These are phyloP conservation scores for Murraya paniculata DNA, from an alignment of 345 rosid species.

Conservation along the genomic window DNA sequence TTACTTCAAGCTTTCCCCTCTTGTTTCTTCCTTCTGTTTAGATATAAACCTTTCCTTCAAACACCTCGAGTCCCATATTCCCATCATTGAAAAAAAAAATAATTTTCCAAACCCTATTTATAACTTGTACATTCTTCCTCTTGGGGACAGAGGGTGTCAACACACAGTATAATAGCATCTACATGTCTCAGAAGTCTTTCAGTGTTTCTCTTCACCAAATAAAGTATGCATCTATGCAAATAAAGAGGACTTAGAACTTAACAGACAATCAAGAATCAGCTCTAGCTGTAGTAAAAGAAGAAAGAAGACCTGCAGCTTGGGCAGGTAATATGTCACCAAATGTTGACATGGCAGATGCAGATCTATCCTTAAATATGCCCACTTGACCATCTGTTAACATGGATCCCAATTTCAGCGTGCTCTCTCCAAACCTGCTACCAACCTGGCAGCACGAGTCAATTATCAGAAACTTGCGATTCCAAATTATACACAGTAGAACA, in stretches of 20 bases:
- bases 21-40: background rate
- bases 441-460: constrained; percentile 47
- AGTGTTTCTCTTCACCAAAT: background rate
- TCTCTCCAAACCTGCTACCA: constrained; percentile 96
- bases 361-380: constrained; percentile 94
- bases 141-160: background rate
- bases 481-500: background rate
- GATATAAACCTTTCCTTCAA: background rate
- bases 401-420: constrained; percentile 90
- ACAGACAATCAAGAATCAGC: constrained; percentile 43
- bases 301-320: constrained; percentile 96
- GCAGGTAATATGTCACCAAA: constrained; percentile 95
- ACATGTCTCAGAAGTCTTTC: background rate
- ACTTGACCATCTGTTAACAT: constrained; percentile 95
- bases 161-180: background rate
- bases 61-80: background rate
- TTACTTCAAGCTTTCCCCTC: background rate
- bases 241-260: background rate
- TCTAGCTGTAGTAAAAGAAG: constrained; percentile 80
- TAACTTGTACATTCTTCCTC: background rate
- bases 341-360: constrained; percentile 93
- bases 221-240: background rate
- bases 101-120: background rate
- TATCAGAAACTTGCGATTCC: constrained; percentile 1
- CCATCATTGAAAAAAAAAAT: too few relatives aligned